Conservation (phyloP, 164 flowering plant genomes). For the Liriodendron chinense region DNA sequence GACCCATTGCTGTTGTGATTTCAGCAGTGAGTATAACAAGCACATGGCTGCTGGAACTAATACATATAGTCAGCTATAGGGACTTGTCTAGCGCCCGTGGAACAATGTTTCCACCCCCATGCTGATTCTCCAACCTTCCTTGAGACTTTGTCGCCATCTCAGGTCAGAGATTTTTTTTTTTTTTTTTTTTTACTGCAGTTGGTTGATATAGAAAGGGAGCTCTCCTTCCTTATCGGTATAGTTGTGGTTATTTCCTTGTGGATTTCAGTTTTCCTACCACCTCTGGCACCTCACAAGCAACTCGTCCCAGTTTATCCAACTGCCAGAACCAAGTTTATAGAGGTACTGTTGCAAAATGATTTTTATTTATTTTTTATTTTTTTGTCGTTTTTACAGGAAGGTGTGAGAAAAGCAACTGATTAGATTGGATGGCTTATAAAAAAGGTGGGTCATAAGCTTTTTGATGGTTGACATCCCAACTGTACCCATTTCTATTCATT, state of each 20-base stretch:
- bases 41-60: constrained; percentile 24
- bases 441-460: no score
- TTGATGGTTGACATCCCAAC: no score
- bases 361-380: no score
- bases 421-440: no score
- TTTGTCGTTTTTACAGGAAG: no score
- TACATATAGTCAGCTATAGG: constrained; percentile 32
- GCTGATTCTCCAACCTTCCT: constrained; percentile 44
- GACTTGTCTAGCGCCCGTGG: constrained; percentile 34
- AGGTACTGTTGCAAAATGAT: no score
- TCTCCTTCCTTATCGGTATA: neutral
- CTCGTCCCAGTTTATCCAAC: neutral
- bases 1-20: constrained; percentile 47
- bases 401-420: no score
- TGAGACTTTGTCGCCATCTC: neutral
- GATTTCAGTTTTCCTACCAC: neutral
- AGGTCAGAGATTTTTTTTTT: no score
- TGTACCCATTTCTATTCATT: no score
- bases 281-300: neutral
- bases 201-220: neutral
- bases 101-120: constrained; percentile 54
- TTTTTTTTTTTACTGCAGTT: neutral
- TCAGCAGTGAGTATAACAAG: constrained; percentile 28
- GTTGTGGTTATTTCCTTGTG: neutral
- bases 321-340: neutral